Evolutionary conservation across 148 eudicot species (phyloP), one percentile per base, ranked within the genome.

Genomic region (Arctostaphylos glauca): DNA sequence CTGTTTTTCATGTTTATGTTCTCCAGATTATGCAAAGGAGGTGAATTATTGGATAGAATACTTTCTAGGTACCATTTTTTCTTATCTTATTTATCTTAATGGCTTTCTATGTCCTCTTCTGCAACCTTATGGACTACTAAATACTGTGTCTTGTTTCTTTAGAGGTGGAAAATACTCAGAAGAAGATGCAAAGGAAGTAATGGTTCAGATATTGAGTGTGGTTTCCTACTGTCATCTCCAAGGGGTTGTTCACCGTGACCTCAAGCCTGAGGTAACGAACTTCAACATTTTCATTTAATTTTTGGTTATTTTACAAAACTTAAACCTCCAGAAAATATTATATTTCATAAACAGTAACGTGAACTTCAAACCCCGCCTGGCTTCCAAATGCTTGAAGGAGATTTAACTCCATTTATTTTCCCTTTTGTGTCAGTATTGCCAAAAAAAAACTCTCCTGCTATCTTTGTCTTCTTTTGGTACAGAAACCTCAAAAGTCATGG

Each of bases 231-330:
- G 98, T 87, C 98, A 96, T 90, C 92, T 94, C 80, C 98, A 96
- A 88, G 98, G 98, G 31, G 97, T 96, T 43, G 98, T 96, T 88
- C 98, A 96, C 84, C 94, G 98, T 59, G 98, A 96, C 89, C 90
- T 96, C 73, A 96, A 96, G 82, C 98, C 98, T 19, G 98, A 96
- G 98, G 98, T 96, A 90, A 59, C 50, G 59, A 72, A 66, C 70
- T 64, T 23, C 6, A 56, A 49, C n/a, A 46, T 48, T 78, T 47
- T 4, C 25, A 81, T 75, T 19, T 62, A 47, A 1, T 14, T 16
- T 68, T 41, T 77, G 21, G 21, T 49, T 74, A 49, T 5, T 60
- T 73, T 59, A 15, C 38, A 47, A 1, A 19, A 60, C 9, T 5
- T n/a, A 3, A 78, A 56, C 5, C 52, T 15, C 8, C n/a, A 7